Evolutionary conservation across 495 filamentous ascomycete species (phyloP), one percentile per base, ranked within the genome.

Genomic region (Penicillium turbatum): DNA sequence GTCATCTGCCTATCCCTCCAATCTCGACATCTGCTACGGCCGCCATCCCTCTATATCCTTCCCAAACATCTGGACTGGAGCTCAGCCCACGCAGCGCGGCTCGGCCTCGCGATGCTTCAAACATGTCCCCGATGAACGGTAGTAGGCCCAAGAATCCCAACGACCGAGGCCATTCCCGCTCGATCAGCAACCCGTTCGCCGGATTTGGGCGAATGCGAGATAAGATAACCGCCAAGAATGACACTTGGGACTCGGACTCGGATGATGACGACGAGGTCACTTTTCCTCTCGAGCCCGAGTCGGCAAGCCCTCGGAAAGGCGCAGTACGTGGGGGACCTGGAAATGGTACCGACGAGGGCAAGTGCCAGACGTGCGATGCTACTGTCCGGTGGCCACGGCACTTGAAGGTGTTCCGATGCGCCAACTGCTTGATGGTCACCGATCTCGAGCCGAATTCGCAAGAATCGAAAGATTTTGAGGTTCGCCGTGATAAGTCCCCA

Each of bases 351-450:
- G 76, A 73, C n/a, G 85, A 85, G 27, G 89, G 89, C 12, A 86
- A 80, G 60, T 95, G 90, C 62, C 84, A 86, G 75, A 90, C 88
- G 10, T 95, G 92, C 65, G 87, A 86, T 64, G 87, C 86, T 43
- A 81, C 82, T 36, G 83, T 96, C 42, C 83, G 85, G 43, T 96
- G 90, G 88, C 90, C 92, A n/a, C 80, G 78, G 53, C 77, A 85
- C 51, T 65, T 92, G 57, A 79, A 80, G 24, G 77, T 86, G 37
- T 96, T 92, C 71, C 79, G 89, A 59, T 97, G 92, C 69, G 87
- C 88, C 30, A 82, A 87, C 42, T 97, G 92, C 68, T 72, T 90
- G 60, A 95, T 87, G 42, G 82, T 97, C 60, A 96, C 93, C 59
- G 91, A 96, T 63, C 64, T 96, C 42, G 79, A 82, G 53, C 82